A percentile compares a stretch with the other conserved stretches of the same genome.
These are phyloP conservation scores for Psilocybe cubensis DNA, from an alignment of 768 basidiomycete species.

Conservation along the genomic window DNA sequence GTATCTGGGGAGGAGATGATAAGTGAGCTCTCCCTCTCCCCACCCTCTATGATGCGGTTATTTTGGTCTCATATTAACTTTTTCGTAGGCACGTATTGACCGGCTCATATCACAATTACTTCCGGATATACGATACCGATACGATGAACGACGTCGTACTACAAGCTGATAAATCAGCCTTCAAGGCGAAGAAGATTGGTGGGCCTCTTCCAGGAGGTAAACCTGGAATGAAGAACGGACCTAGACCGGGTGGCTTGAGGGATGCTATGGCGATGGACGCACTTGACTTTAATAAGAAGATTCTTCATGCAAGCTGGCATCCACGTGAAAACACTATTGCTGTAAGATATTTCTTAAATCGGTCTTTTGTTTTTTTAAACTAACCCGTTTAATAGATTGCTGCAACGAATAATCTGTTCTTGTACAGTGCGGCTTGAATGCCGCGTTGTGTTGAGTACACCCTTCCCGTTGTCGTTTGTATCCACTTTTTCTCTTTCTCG, in stretches of 20 bases:
- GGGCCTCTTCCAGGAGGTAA: constrained; percentile 78
- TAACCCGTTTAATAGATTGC: constrained; percentile 65
- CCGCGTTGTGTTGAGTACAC: background rate
- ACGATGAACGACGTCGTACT: constrained; percentile 87
- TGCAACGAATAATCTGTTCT: constrained; percentile 94
- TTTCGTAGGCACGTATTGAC: constrained; percentile 85
- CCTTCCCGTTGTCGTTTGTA: constrained; percentile 16
- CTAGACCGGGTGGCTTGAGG: constrained; percentile 69
- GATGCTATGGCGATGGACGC: constrained; percentile 89
- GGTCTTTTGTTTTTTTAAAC: constrained; percentile 6
- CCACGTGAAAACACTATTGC: constrained; percentile 98
- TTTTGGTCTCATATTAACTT: constrained; percentile 15
- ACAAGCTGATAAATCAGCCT: constrained; percentile 98
- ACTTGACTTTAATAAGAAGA: constrained; percentile 96
- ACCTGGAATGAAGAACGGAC: constrained; percentile 73
- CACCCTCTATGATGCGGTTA: constrained; percentile 5
- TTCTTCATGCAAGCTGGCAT: constrained; percentile 96
- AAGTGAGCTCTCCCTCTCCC: constrained; percentile 61
- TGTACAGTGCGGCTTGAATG: constrained; percentile 72
- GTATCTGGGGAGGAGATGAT: constrained; percentile 96
- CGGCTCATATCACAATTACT: constrained; percentile 99
- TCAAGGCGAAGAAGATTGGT: constrained; percentile 99
- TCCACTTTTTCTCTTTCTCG: constrained; percentile 17
- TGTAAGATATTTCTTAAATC: constrained; percentile 48
- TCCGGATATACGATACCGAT: constrained; percentile 98